Evolutionary conservation across 768 basidiomycete species (phyloP).

Genomic region (Naganishia antarctica): DNA sequence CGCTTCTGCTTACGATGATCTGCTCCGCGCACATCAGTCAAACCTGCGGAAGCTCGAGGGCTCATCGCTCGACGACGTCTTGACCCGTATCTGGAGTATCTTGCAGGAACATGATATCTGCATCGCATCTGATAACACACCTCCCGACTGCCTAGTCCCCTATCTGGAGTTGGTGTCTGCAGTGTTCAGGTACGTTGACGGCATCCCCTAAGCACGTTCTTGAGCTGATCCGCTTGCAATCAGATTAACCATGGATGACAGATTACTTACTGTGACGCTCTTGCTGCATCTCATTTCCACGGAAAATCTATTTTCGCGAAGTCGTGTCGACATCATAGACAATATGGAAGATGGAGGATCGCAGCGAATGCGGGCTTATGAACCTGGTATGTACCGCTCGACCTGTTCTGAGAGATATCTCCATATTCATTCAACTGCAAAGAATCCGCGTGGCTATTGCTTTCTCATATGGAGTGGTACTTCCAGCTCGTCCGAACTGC

Average conservation of each 20-base stretch:
- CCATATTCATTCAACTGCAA: not conserved
- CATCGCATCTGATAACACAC: not conserved
- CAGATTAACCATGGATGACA: slow-evolving; percentile 14
- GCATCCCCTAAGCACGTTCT: not conserved
- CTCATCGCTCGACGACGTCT: not conserved
- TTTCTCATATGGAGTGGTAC: slow-evolving; percentile 25
- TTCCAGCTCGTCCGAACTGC: slow-evolving; percentile 6
- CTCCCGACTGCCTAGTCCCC: not conserved
- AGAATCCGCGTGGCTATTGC: slow-evolving; percentile 20
- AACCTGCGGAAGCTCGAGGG: not conserved
- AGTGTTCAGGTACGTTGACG: slow-evolving; percentile 14
- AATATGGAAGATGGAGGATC: not conserved
- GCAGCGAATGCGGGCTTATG: slow-evolving; percentile 4
- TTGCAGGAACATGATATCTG: slow-evolving; percentile 2
- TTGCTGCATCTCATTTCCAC: slow-evolving; percentile 5
- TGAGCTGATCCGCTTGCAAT: not conserved
- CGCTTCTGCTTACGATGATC: not conserved
- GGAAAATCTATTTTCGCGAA: slow-evolving; percentile 2
- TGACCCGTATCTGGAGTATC: not conserved
- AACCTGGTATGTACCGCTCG: slow-evolving; percentile 6
- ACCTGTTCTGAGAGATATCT: not conserved
- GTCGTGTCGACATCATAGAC: not conserved
- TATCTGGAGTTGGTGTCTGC: slow-evolving; percentile 1
- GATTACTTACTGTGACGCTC: not conserved
- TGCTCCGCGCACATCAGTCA: slow-evolving; percentile 1